Conservation (phyloP, 2,329 filamentous ascomycete genomes). For the Zymoseptoria brevis region DNA sequence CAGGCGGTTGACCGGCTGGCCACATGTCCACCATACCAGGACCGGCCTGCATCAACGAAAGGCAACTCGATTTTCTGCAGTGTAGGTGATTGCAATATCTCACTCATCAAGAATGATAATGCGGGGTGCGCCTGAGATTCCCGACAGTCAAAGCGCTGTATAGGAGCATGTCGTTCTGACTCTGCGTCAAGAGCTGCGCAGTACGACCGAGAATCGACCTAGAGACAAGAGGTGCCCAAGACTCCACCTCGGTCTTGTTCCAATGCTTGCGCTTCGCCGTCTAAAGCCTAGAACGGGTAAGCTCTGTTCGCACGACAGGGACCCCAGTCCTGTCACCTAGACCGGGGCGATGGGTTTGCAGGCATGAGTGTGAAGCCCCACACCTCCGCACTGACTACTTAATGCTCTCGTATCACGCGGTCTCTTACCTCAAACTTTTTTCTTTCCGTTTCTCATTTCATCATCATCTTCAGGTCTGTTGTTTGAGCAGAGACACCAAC, state of each 20-base stretch:
- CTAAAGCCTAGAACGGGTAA: not conserved
- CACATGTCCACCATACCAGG: not conserved
- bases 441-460: not conserved
- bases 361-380: not conserved
- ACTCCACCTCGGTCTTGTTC: not conserved
- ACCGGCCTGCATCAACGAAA: not conserved
- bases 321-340: not conserved
- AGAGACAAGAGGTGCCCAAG: not conserved
- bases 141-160: not conserved
- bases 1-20: too few species aligned
- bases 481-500: not conserved
- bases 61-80: not conserved
- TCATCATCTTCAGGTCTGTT: not conserved
- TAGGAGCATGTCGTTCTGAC: not conserved
- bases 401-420: not conserved
- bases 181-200: not conserved
- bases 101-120: not conserved
- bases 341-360: not conserved
- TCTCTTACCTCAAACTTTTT: not conserved
- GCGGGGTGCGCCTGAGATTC: too few species aligned
- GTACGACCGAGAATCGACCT: not conserved
- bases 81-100: not conserved
- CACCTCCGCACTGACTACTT: not conserved
- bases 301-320: not conserved
- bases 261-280: not conserved